Percentiles rank a stretch among this genome's conserved stretches.
phyloP scores from a whole-genome alignment of 139 green algal genomes.

The Micractinium sp. region DNA sequence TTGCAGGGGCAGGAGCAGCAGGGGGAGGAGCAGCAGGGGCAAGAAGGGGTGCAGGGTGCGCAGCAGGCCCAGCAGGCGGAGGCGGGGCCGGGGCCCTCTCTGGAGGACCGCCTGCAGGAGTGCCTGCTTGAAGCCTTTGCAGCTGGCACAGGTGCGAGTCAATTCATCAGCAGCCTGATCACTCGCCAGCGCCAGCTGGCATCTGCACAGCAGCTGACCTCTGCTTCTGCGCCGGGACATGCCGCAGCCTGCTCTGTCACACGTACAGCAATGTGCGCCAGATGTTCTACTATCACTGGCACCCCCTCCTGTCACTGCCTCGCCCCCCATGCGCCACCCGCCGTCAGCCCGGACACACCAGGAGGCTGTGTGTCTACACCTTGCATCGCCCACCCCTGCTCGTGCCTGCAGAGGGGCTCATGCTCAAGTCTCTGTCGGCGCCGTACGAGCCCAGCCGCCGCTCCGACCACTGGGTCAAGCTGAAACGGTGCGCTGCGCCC shows the following conservation, averaged over 20 bases:
- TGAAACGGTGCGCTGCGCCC: slow-evolving; percentile 55
- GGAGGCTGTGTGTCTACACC: too few relatives aligned
- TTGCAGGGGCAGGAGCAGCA: background rate
- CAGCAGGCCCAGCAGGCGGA: background rate
- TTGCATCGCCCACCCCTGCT: background rate
- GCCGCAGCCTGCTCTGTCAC: background rate
- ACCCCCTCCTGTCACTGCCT: too few relatives aligned
- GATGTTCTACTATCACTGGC: too few relatives aligned
- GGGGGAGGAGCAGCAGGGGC: background rate
- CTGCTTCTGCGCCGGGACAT: background rate
- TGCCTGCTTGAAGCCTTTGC: slow-evolving; percentile 66
- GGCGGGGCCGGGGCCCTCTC: background rate
- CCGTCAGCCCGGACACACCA: too few relatives aligned
- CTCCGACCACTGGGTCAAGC: slow-evolving; percentile 84
- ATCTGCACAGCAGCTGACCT: background rate
- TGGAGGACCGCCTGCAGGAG: slow-evolving; percentile 54
- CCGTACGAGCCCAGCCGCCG: slow-evolving; percentile 80
- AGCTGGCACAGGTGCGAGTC: slow-evolving; percentile 46
- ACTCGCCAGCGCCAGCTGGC: too few relatives aligned
- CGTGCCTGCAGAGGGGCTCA: slow-evolving; percentile 71
- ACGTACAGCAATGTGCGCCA: too few relatives aligned
- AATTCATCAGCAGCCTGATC: too few relatives aligned
- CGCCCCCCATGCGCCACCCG: too few relatives aligned
- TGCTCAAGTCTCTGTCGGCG: slow-evolving; percentile 81
- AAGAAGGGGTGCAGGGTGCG: background rate